Percentiles rank a stretch among this genome's conserved stretches.
Conservation (phyloP, 179 eudicot species). For the Amaranthus tricolor region DNA sequence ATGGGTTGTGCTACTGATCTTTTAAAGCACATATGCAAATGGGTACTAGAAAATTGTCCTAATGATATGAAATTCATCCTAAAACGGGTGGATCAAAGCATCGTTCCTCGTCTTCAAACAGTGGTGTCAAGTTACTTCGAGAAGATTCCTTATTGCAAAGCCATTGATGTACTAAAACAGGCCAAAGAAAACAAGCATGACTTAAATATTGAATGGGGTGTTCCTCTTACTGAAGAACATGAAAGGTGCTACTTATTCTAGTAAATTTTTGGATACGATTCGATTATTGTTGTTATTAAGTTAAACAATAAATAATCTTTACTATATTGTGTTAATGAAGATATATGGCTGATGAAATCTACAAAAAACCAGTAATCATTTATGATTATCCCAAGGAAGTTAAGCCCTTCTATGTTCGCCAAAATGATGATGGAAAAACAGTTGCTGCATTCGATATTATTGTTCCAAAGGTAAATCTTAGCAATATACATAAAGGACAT, state of each 20-base stretch:
- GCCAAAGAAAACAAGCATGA: conserved; percentile 48
- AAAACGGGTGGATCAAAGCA: conserved; percentile 62
- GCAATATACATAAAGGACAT: background rate
- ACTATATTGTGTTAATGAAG: conserved; percentile 30
- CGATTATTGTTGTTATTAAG: background rate
- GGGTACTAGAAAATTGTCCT: conserved; percentile 50
- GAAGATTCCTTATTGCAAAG: conserved; percentile 75
- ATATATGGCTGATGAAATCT: conserved; percentile 73
- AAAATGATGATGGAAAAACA: conserved; percentile 73
- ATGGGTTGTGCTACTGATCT: conserved; percentile 77
- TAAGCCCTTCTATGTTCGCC: conserved; percentile 79
- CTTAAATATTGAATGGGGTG: conserved; percentile 50
- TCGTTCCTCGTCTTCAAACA: conserved; percentile 53
- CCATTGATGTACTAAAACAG: conserved; percentile 59
- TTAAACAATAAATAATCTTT: background rate
- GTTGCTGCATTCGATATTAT: conserved; percentile 80
- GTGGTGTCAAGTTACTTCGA: conserved; percentile 44
- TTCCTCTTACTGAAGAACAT: conserved; percentile 71
- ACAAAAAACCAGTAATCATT: conserved; percentile 61
- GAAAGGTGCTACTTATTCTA: conserved; percentile 51
- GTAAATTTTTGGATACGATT: background rate
- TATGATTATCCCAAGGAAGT: conserved; percentile 72
- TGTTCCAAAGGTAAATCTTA: conserved; percentile 67
- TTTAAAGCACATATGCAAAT: conserved; percentile 67
- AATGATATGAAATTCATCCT: conserved; percentile 67